Evolutionary conservation across 208 protist species (phyloP).

Genomic region (Pavlovales sp.): DNA sequence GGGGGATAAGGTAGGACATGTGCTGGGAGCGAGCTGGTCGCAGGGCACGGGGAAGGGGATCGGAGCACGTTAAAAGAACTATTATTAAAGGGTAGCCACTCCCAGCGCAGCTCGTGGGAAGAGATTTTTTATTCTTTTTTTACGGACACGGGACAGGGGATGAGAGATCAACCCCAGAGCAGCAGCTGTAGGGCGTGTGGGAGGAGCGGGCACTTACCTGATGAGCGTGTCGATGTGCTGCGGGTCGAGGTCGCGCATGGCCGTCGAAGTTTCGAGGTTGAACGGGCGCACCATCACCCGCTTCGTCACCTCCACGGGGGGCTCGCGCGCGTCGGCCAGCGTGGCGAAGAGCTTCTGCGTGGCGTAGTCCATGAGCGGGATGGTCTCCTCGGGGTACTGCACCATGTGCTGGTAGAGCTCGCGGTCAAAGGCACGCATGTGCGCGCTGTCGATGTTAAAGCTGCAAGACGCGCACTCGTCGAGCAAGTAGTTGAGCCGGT

Average conservation of each 20-base stretch:
- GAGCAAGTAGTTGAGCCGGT: neutral
- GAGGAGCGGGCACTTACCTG: too few species aligned
- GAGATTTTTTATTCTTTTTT: too few species aligned
- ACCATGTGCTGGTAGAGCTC: conserved; percentile 65
- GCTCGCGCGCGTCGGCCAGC: neutral
- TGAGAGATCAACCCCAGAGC: too few species aligned
- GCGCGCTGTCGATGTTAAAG: neutral
- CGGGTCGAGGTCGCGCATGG: conserved; percentile 75
- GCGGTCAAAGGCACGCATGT: conserved; percentile 19
- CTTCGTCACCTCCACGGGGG: neutral
- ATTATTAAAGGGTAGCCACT: too few species aligned
- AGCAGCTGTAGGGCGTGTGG: too few species aligned
- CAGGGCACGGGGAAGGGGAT: too few species aligned
- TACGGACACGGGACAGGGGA: too few species aligned
- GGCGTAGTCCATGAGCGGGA: conserved; percentile 65
- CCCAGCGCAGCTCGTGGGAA: too few species aligned
- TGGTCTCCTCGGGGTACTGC: conserved; percentile 66
- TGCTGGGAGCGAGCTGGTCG: too few species aligned
- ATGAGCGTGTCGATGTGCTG: conserved; percentile 78
- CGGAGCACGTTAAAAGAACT: too few species aligned
- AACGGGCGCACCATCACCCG: conserved; percentile 65
- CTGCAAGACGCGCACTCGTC: neutral
- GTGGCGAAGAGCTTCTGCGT: conserved; percentile 43
- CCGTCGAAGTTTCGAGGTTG: conserved; percentile 63
- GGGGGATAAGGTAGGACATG: too few species aligned